Percentiles rank a stretch among this genome's conserved stretches.
Evolutionary conservation across 139 green algal species (phyloP).

Genomic region (Edaphochlamys debaryana): DNA sequence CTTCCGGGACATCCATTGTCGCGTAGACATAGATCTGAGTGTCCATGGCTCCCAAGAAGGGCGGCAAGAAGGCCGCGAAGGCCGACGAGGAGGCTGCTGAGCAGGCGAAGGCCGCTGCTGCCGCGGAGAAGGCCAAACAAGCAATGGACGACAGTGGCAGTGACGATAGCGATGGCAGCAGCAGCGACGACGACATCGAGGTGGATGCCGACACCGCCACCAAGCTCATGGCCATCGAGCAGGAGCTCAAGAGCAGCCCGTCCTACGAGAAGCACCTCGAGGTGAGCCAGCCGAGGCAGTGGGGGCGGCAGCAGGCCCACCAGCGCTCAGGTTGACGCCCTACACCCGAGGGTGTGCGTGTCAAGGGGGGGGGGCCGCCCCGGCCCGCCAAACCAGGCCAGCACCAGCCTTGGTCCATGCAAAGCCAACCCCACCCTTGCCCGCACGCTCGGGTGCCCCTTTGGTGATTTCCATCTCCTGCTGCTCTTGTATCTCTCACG

Average conservation of each 20-base stretch:
- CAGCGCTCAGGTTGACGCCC: not conserved
- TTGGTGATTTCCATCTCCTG: too few relatives aligned
- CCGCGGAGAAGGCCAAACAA: not conserved
- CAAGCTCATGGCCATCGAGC: constrained; percentile 71
- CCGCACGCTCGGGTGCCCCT: too few relatives aligned
- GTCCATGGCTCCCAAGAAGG: not conserved
- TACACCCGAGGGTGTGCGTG: too few relatives aligned
- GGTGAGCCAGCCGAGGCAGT: not conserved
- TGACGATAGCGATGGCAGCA: constrained; percentile 15
- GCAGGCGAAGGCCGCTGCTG: not conserved
- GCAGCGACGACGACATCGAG: constrained; percentile 43
- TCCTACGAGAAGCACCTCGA: constrained; percentile 38
- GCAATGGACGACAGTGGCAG: not conserved
- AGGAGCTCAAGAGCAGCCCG: constrained; percentile 66
- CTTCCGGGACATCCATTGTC: too few relatives aligned
- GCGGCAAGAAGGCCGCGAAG: not conserved
- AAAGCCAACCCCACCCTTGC: too few relatives aligned
- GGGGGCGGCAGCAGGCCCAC: not conserved
- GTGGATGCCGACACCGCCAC: constrained; percentile 62
- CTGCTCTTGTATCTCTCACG: not conserved
- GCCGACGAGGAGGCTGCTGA: not conserved
- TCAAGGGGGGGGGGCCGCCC: too few relatives aligned
- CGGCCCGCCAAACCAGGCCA: too few relatives aligned
- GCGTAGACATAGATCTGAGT: too few relatives aligned
- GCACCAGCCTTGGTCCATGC: too few relatives aligned